Percentiles rank a stretch among this genome's conserved stretches.
Evolutionary conservation across 176 grass and related monocot species (phyloP).

Genomic region (Musa acuminata): DNA sequence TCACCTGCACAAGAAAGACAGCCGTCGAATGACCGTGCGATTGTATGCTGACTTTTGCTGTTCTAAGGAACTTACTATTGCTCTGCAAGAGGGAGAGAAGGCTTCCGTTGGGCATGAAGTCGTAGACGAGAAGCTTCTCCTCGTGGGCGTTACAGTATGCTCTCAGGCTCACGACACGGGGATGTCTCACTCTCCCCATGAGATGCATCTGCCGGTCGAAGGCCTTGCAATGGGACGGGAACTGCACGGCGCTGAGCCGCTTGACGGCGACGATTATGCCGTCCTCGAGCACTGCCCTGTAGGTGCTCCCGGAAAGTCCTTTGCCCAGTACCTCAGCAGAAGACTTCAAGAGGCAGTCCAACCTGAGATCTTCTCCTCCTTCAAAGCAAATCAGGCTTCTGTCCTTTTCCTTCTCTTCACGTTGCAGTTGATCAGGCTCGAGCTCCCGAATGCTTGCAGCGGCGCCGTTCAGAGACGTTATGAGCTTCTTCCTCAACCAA

Average conservation of each 20-base stretch:
- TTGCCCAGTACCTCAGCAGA: conserved; percentile 72
- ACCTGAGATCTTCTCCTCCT: conserved; percentile 52
- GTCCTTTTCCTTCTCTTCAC: conserved; percentile 25
- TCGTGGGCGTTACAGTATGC: conserved; percentile 56
- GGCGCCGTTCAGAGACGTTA: conserved; percentile 7
- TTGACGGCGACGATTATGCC: conserved; percentile 60
- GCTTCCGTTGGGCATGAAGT: conserved; percentile 55
- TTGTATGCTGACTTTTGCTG: no score
- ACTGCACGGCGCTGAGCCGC: conserved; percentile 64
- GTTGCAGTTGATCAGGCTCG: conserved; percentile 13
- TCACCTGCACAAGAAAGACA: background rate
- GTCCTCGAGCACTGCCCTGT: conserved; percentile 64
- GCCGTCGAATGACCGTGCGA: no score
- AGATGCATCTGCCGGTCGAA: conserved; percentile 60
- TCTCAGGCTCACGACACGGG: conserved; percentile 52
- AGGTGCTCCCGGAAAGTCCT: conserved; percentile 68
- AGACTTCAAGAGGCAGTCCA: conserved; percentile 63
- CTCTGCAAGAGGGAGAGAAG: conserved; percentile 43
- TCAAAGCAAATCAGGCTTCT: conserved; percentile 50
- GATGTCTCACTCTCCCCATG: conserved; percentile 52
- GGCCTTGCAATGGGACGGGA: conserved; percentile 38
- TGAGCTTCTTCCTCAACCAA: conserved; percentile 49
- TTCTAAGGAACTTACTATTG: conserved; percentile 12
- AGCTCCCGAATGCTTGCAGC: conserved; percentile 13
- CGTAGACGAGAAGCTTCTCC: conserved; percentile 62